These are phyloP conservation scores for Boletus speciosus DNA, from an alignment of 768 basidiomycete genomes.

Conservation along the genomic window DNA sequence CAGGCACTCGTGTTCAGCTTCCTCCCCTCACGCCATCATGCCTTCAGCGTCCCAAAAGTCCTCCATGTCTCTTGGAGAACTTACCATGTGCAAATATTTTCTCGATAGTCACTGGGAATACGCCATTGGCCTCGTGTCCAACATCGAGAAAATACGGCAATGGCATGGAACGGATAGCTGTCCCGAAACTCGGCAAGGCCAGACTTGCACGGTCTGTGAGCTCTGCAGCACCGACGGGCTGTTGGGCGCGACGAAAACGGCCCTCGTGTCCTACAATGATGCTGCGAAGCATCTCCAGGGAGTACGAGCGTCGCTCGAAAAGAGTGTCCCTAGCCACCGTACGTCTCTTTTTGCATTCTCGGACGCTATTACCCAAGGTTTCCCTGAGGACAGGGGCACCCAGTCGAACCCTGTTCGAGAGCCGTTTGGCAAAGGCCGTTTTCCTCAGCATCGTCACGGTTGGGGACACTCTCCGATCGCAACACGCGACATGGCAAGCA, in stretches of 20 bases:
- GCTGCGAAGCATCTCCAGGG: constrained; percentile 4
- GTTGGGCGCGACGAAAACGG: constrained; percentile 1
- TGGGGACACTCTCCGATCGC: constrained; percentile 15
- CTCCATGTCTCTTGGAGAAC: constrained; percentile 13
- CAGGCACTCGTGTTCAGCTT: background rate
- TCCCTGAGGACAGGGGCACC: background rate
- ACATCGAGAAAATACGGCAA: background rate
- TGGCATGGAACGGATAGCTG: constrained; percentile 3
- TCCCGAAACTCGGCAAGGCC: background rate
- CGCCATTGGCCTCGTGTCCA: constrained; percentile 10
- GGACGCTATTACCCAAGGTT: background rate
- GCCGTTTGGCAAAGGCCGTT: constrained; percentile 2
- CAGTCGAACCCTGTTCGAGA: constrained; percentile 3
- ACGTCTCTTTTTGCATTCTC: background rate
- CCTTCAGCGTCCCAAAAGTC: background rate
- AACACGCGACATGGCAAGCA: constrained; percentile 10
- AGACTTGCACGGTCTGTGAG: constrained; percentile 11
- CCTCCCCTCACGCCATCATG: background rate
- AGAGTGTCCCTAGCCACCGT: background rate
- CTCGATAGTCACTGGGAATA: constrained; percentile 10
- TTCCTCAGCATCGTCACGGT: constrained; percentile 5
- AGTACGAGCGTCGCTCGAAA: constrained; percentile 6
- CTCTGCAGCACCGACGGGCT: constrained; percentile 7
- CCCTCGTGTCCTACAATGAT: constrained; percentile 5
- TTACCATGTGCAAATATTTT: constrained; percentile 12